Conservation (phyloP, 169 alveolate species). For the Cryptosporidium felis region DNA sequence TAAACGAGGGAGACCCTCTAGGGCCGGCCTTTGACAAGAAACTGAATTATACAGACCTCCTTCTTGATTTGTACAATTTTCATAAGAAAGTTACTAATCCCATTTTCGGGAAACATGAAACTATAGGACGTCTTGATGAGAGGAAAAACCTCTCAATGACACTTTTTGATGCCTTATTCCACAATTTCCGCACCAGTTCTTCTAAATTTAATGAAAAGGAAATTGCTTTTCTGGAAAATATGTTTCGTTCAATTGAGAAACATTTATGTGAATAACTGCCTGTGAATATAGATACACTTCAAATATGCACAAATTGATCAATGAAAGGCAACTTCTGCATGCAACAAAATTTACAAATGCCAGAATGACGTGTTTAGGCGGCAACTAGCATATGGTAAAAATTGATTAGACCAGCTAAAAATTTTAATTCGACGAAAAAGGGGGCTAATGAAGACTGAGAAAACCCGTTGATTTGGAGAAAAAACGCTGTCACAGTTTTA, state of each 20-base stretch:
- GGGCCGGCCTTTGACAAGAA: background rate
- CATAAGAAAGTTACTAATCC: background rate
- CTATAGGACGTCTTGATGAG: background rate
- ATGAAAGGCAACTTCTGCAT: background rate
- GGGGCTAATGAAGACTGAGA: too few relatives aligned
- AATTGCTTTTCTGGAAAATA: background rate
- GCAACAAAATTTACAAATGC: background rate
- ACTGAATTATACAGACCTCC: background rate
- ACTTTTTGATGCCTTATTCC: background rate
- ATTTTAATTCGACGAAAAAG: too few relatives aligned
- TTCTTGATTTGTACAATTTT: conserved; percentile 26
- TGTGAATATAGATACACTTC: background rate
- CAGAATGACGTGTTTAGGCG: conserved; percentile 22
- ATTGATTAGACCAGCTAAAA: too few relatives aligned
- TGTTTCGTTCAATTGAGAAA: background rate
- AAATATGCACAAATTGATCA: background rate
- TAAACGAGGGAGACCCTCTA: background rate
- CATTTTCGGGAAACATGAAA: background rate
- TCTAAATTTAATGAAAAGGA: background rate
- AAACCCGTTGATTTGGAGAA: too few relatives aligned
- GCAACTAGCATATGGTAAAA: too few relatives aligned
- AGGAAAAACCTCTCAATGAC: background rate
- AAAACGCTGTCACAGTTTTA: too few relatives aligned
- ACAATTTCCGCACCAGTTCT: background rate
- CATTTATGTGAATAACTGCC: background rate